Base-by-base conservation (phyloP, 805 yeast genomes). In the Dipodascopsis tothii region DNA sequence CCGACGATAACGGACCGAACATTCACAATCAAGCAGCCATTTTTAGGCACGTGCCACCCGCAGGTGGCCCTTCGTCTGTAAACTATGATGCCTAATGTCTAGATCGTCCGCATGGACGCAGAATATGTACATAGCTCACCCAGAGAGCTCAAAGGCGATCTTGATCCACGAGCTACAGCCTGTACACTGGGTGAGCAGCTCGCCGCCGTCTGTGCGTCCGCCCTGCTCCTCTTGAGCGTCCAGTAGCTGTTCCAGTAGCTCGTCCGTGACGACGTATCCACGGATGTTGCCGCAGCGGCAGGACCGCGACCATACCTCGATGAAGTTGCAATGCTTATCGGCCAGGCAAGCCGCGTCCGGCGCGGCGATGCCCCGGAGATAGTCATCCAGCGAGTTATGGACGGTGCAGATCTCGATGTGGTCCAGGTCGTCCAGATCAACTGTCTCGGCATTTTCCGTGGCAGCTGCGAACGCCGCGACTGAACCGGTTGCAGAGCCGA, bases 81-180 rank as follows among this genome's bases (percentile, higher is more conserved):
- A 7, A n/a, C 6, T n/a, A 7, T 11, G 14, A 9, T 34, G 14
- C 14, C 21, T 16, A 17, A n/a, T 34, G 23, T 5, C 20, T 4
- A n/a, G 20, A 14, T 36, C 9, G 7, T 36, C 7, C 17, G 19
- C 11, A 9, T 9, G 18, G 19, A 21, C 19, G 44, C 36, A 16
- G 44, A 37, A 32, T 19, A 49, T 7, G 18, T 42, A 34, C 43
- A 25, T 14, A 25, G 14, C 11, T 45, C 38, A 21, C 27, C 48
- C 51, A 35, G 56, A 61, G 4, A 56, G 61, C 1, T 57, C 51
- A 56, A 80, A 84, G 51, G 70, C 72, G 1, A 90, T 87, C 40
- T 77, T 77, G 21, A 90, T 63, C 95, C 96, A 90, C 23, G 87
- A 60, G 60, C 94, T 84, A 61, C 97, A 90, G 25, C 83, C 78